Base-by-base conservation (phyloP, 2,329 filamentous ascomycete genomes). In the Aphanoascus verrucosus region DNA sequence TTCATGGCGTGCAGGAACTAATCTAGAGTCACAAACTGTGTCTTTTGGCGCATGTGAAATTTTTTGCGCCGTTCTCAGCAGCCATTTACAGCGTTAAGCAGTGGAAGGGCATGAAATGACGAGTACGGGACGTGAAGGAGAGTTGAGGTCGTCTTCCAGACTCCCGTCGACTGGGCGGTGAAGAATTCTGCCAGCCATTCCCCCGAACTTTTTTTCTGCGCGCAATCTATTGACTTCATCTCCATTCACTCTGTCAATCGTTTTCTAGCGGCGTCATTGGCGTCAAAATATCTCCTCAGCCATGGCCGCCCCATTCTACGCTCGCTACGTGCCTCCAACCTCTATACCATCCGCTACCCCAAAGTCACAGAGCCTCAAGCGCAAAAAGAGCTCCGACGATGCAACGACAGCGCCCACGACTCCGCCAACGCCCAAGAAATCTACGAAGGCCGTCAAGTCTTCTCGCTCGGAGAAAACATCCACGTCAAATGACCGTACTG, bases 221-320 rank as follows among this genome's bases (percentile, higher is more conserved):
- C 12, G 12, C 12, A 40, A 3, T 40, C 37, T 3, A 5, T 40
- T 17, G 37, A 17, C 37, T 40, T 3, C 37, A 40, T 40, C 12
- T 14, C 8, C 2, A 41, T 53, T 53, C 44, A 53, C 45, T 50
- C 50, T 19, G 6, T 17, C 23, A 19, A 19, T 19, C 17, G 2
- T n/a, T 14, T 15, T 19, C 31, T 46, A n/a, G 9, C 12, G 41
- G 12, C 15, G 15, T 28, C 41, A 44, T 14, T 17, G 17, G 12
- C 17, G 41, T 17, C 17, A 44, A 19, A 7, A 11, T 14, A 37
- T 20, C 20, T 7, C n/a, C 28, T 15, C 19, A 23, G 42, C 17
- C 19, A 78, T 78, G 74, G 67, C 72, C 55, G 70, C 67, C 51
- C 67, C 69, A 46, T 68, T 76, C 35, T 74, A 76, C 58, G 66